A percentile compares a stretch with the other conserved stretches of the same genome.
Conservation (phyloP, 1,284 basidiomycete genomes). For the Trametes hirsuta region DNA sequence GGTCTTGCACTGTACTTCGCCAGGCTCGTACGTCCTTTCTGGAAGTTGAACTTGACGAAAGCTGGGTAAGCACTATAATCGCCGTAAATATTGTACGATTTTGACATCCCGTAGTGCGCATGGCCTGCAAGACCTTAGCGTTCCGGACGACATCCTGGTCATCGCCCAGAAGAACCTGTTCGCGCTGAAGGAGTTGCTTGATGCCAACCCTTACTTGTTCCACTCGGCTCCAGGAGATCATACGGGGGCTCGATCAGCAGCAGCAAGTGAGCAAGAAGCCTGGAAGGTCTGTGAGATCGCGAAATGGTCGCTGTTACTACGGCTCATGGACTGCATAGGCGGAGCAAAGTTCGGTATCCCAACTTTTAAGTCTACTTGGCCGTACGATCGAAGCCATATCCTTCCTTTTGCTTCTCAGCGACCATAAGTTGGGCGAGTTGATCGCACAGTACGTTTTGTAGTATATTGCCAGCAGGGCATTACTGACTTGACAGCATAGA, state of each 20-base stretch:
- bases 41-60: constrained; percentile 80
- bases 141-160: constrained; percentile 67
- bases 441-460: constrained; percentile 66
- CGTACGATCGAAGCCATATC: constrained; percentile 91
- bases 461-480: background rate
- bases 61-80: constrained; percentile 47
- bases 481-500: constrained; percentile 40
- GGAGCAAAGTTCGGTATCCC: constrained; percentile 80
- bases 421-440: constrained; percentile 89
- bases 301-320: background rate
- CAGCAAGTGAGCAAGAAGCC: constrained; percentile 74
- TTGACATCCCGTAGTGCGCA: constrained; percentile 13
- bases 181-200: constrained; percentile 76
- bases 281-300: constrained; percentile 63
- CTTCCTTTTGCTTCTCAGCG: constrained; percentile 89
- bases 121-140: constrained; percentile 55
- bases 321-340: constrained; percentile 45
- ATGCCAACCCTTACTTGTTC: constrained; percentile 79
- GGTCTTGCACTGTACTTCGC: constrained; percentile 89
- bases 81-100: background rate
- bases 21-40: constrained; percentile 84
- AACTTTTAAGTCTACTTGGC: constrained; percentile 74
- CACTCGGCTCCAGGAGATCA: constrained; percentile 74
- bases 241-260: constrained; percentile 52
- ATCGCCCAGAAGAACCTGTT: constrained; percentile 80